Evolutionary conservation across 1,284 basidiomycete species (phyloP), one percentile per base, ranked within the genome.

Genomic region (Tausonia pullulans): DNA sequence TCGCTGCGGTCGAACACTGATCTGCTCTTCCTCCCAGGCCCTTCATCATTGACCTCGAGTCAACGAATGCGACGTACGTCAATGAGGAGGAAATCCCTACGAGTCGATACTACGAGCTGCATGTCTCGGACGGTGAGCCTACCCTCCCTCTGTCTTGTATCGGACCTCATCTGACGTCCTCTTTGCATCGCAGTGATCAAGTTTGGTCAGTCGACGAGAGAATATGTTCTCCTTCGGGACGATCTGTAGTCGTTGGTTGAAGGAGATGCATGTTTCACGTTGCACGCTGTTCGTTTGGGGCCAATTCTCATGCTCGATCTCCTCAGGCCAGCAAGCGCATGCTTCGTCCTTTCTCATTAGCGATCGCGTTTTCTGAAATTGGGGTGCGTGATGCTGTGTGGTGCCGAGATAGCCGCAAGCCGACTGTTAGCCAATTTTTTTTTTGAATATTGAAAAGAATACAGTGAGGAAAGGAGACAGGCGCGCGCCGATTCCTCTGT

Each of bases 41-140:
- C 2, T 97, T 91, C 74, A 83, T 97, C 61, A 94, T 97, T 68
- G 95, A 99, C 75, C 83, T 99, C 7, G 95, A 98, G 69, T 95
- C 91, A 9, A 96, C 95, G 2, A 99, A 99, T 72, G 87, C 90
- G 3, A 97, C 93, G 0, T 81, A 83, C 66, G 94, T 99, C 60
- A 98, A 98, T 72, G 88, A 86, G 65, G 82, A 87, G 70, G 79
- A 82, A 64, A 87, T 98, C 61, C 95, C 95, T 0, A 79, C 84
- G 3, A 87, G 91, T 13, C 80, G 95, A 64, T 98, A 89, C 76
- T 98, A 90, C 73, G 96, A 98, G 76, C 79, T 99, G 52, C 85
- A 85, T 73, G 80, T 83, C 46, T 85, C 85, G 49, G 95, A 99
- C 75, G 87, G 93, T 94, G 68, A 69, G 87, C 2, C n/a, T 7